Percentiles rank a stretch among this genome's conserved stretches.
Conservation (phyloP, 495 filamentous ascomycete species). For the Amniculicola lignicola region DNA sequence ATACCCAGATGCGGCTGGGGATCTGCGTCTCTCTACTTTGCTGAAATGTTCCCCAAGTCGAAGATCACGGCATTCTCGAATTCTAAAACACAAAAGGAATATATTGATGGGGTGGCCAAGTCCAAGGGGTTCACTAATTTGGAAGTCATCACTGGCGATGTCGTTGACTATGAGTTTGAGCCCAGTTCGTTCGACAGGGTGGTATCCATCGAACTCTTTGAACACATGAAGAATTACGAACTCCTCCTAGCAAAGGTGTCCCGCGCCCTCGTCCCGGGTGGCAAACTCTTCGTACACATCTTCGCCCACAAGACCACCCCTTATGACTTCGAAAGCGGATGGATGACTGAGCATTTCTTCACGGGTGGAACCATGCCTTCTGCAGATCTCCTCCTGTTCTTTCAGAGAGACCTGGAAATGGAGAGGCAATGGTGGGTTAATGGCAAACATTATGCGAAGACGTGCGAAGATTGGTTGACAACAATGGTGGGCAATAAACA, state of each 20-base stretch:
- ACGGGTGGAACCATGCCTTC: constrained; percentile 67
- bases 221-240: constrained; percentile 73
- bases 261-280: constrained; percentile 53
- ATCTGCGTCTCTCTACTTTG: constrained; percentile 59
- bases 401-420: constrained; percentile 59
- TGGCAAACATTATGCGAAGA: constrained; percentile 62
- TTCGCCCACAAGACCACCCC: constrained; percentile 59
- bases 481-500: constrained; percentile 53
- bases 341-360: constrained; percentile 70
- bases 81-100: constrained; percentile 59
- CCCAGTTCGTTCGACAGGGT: constrained; percentile 55
- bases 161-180: constrained; percentile 59
- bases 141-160: constrained; percentile 59
- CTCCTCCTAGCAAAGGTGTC: constrained; percentile 59
- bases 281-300: constrained; percentile 64
- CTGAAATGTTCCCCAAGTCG: constrained; percentile 56
- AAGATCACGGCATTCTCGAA: constrained; percentile 63
- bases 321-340: constrained; percentile 66
- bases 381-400: constrained; percentile 62
- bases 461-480: constrained; percentile 60
- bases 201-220: constrained; percentile 64
- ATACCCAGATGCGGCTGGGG: constrained; percentile 61
- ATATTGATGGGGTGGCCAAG: constrained; percentile 57
- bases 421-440: constrained; percentile 63
- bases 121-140: constrained; percentile 55